Conservation (phyloP, 441 rosid species). For the Theobroma grandiflorum region DNA sequence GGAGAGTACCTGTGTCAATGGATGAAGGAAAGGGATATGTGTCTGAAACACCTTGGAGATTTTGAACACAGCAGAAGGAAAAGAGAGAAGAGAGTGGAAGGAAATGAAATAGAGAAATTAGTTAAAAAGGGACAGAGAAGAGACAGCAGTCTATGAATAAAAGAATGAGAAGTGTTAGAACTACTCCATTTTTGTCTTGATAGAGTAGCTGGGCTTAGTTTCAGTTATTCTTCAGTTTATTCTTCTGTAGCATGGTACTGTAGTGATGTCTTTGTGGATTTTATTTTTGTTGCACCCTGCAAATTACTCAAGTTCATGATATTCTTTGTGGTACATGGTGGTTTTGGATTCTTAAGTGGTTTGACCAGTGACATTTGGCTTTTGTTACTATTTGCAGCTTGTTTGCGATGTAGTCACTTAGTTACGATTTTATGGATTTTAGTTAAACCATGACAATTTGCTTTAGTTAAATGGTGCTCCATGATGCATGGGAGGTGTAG, state of each 20-base stretch:
- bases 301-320: not conserved
- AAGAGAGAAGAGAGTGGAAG: not conserved
- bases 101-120: not conserved
- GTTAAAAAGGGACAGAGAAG: not conserved
- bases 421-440: not conserved
- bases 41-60: not conserved
- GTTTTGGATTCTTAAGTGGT: not conserved
- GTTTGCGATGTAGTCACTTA: not conserved
- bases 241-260: not conserved
- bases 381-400: not conserved
- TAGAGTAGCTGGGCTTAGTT: not conserved
- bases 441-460: not conserved
- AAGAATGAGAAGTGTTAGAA: not conserved
- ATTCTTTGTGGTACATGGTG: not conserved
- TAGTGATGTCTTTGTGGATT: not conserved
- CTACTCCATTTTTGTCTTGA: not conserved
- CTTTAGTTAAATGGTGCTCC: not conserved
- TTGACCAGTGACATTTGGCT: not conserved
- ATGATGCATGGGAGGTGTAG: not conserved
- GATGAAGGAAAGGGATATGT: not conserved
- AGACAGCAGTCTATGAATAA: not conserved
- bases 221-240: too few species aligned
- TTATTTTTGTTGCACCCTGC: not conserved
- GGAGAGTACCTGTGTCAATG: not conserved
- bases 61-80: not conserved